These are phyloP conservation scores for Barbarea vulgaris DNA, from an alignment of 345 rosid genomes.

Conservation along the genomic window DNA sequence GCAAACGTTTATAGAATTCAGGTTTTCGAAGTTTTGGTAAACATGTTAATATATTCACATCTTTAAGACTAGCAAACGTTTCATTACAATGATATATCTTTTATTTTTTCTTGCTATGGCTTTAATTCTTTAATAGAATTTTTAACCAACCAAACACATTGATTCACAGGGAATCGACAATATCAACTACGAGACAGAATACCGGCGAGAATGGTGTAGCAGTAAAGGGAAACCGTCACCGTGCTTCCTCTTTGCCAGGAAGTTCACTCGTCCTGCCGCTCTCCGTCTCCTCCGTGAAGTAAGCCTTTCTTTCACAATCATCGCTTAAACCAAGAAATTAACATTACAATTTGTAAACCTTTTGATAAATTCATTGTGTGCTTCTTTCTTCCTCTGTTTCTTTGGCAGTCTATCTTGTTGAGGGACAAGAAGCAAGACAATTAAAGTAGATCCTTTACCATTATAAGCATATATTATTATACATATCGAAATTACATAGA, in stretches of 20 bases:
- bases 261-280: conserved; percentile 92
- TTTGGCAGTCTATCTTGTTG: conserved; percentile 39
- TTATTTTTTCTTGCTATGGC: background rate
- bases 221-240: conserved; percentile 77
- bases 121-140: background rate
- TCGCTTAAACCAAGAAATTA: background rate
- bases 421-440: conserved; percentile 21
- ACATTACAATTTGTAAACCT: background rate
- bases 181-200: conserved; percentile 84
- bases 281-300: conserved; percentile 75
- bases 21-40: background rate
- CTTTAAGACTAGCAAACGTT: background rate
- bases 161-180: conserved; percentile 69
- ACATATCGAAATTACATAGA: conserved; percentile 20
- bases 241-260: conserved; percentile 95
- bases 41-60: background rate
- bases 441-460: conserved; percentile 19
- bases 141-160: conserved; percentile 1
- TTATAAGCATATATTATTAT: conserved; percentile 23
- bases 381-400: conserved; percentile 6
- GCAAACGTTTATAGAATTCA: background rate
- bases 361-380: conserved; percentile 4
- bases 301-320: conserved; percentile 18
- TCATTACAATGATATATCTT: background rate
- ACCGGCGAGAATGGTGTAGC: conserved; percentile 92